Percentiles rank a stretch among this genome's conserved stretches.
These are phyloP conservation scores for Trichophyton simii DNA, from an alignment of 2,329 filamentous ascomycete species.

Conservation along the genomic window DNA sequence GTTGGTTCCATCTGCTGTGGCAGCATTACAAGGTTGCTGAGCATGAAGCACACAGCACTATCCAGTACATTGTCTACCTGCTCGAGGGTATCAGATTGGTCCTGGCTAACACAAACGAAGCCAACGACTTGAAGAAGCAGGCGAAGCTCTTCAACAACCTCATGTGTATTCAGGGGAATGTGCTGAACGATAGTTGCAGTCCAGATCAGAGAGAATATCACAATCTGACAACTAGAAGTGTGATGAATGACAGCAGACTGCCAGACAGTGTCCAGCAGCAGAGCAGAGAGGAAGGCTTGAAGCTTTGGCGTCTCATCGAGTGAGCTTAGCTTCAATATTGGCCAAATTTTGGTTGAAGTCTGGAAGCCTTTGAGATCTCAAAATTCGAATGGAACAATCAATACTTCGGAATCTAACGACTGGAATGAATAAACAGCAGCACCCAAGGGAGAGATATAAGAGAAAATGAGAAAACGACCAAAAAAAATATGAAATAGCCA, in stretches of 20 bases:
- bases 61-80: neutral
- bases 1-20: slow-evolving; percentile 2
- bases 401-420: no score
- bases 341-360: no score
- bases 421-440: no score
- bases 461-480: neutral
- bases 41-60: neutral
- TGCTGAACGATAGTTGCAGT: no score
- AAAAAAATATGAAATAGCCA: neutral
- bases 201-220: no score
- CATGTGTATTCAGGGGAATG: no score
- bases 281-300: neutral
- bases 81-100: neutral
- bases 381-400: no score
- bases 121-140: neutral
- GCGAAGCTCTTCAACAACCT: neutral
- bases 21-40: neutral
- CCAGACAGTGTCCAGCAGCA: neutral
- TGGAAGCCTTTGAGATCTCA: no score
- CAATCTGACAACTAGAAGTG: no score
- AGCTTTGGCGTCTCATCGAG: neutral
- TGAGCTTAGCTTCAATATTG: neutral
- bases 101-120: neutral
- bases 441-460: no score
- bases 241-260: neutral